Evolutionary conservation across 306 rosid species (phyloP).

Genomic region (Lupinus albus): DNA sequence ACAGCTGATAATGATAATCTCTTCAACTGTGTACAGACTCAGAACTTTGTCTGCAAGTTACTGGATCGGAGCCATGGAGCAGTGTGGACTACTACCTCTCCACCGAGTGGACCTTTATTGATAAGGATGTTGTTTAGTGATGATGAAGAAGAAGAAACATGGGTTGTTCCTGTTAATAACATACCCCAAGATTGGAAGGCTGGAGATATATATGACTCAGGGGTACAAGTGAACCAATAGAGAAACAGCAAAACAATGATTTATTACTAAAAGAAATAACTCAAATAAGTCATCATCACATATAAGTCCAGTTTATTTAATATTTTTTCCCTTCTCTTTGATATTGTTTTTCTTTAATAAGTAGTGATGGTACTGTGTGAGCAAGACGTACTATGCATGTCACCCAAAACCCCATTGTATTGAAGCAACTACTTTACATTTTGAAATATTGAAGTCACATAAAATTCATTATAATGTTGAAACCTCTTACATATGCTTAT

Average conservation of each 20-base stretch:
- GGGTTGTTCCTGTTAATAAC: conserved; percentile 71
- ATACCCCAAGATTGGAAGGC: conserved; percentile 74
- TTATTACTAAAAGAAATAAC: not conserved
- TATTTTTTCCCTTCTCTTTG: not conserved
- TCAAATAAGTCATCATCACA: too few species aligned
- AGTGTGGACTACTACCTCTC: conserved; percentile 64
- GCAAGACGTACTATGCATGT: too few species aligned
- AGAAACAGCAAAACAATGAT: conserved; percentile 1
- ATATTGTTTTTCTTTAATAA: conserved; percentile 15
- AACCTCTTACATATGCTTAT: not conserved
- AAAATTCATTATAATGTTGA: conserved; percentile 3
- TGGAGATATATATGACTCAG: conserved; percentile 70
- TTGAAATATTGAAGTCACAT: not conserved
- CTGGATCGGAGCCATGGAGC: conserved; percentile 71
- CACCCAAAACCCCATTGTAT: conserved; percentile 2
- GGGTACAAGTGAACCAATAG: conserved; percentile 64
- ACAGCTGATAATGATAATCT: not conserved
- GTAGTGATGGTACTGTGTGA: not conserved
- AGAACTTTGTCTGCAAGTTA: conserved; percentile 65
- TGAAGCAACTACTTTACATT: conserved; percentile 8
- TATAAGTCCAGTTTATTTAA: too few species aligned
- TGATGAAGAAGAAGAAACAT: conserved; percentile 62
- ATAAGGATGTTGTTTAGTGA: conserved; percentile 72
- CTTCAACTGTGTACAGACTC: conserved; percentile 45
- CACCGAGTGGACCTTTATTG: conserved; percentile 75